Evolutionary conservation across 768 basidiomycete species (phyloP), one percentile per base, ranked within the genome.

Genomic region (Lentinula sp.): DNA sequence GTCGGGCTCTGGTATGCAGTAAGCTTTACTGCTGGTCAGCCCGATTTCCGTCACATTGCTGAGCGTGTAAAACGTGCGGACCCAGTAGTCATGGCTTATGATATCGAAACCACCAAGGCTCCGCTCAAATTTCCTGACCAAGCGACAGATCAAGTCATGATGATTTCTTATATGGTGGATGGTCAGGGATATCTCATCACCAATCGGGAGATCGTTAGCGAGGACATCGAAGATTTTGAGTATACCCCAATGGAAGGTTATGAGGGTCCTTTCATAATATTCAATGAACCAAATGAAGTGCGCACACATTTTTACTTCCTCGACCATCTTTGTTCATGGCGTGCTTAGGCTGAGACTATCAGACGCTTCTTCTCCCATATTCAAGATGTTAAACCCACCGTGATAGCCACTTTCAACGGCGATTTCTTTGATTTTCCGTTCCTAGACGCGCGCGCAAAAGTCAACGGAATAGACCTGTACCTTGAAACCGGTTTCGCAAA

Each of bases 111-210:
- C 16, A 96, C 95, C 1, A 99, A 99, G 76, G 90, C 93, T n/a
- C 96, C 97, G n/a, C 85, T 98, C 67, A 98, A 98, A 74, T 98
- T 98, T 70, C 96, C 97, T 0, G 97, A 98, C 76, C 90, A 95
- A 66, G 84, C 86, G 6, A 88, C 93, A 28, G 97, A 98, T 77
- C 95, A 98, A 71, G 94, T 99, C 67, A 99, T 99, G 96, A 99
- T 99, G 97, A 98, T 99, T 64, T 99, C 97, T 48, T 99, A 98
- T 75, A 98, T 99, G 95, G 79, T 99, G 16, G 97, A 99, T 70
- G 96, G 95, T 0, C 93, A 95, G 72, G 97, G 97, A 0, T 99
- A 91, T 70, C 84, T 99, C 63, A 98, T 99, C 73, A 97, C 94
- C 20, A 98, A 98, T 68, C 83, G 97, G 46, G 97, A 99, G 65